phyloP scores from a whole-genome alignment of 345 rosid genomes.

The Iberis pinnata region DNA sequence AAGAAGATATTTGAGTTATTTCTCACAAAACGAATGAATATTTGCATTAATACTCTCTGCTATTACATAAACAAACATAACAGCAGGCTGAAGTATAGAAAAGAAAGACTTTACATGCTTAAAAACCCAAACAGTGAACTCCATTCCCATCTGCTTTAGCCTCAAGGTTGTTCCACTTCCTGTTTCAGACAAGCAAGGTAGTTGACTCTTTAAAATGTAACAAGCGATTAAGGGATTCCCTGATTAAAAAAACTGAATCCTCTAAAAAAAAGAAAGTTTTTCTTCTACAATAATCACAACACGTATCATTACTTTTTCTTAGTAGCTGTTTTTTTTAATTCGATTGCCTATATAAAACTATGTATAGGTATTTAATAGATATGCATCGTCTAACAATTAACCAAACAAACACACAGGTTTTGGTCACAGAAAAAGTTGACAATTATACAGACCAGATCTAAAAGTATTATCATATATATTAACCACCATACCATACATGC shows the following conservation, averaged over 20 bases:
- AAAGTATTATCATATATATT: too few species aligned
- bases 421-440: not conserved
- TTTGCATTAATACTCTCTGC: too few species aligned
- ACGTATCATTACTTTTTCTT: not conserved
- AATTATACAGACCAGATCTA: conserved; percentile 3
- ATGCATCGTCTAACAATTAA: conserved; percentile 2
- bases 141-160: conserved; percentile 96
- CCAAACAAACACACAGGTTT: conserved; percentile 10
- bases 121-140: conserved; percentile 97
- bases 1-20: too few species aligned
- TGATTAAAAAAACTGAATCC: not conserved
- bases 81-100: too few species aligned
- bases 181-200: too few species aligned
- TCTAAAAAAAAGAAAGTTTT: not conserved
- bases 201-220: conserved; percentile 17
- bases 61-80: too few species aligned
- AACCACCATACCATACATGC: conserved; percentile 65
- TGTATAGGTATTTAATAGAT: not conserved
- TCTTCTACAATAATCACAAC: conserved; percentile 11
- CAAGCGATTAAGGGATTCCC: not conserved
- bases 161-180: conserved; percentile 81
- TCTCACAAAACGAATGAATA: too few species aligned
- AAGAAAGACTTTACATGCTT: conserved; percentile 75
- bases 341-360: not conserved
- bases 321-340: not conserved